These are phyloP conservation scores for Suillus discolor DNA, from an alignment of 768 basidiomycete species.

Conservation along the genomic window DNA sequence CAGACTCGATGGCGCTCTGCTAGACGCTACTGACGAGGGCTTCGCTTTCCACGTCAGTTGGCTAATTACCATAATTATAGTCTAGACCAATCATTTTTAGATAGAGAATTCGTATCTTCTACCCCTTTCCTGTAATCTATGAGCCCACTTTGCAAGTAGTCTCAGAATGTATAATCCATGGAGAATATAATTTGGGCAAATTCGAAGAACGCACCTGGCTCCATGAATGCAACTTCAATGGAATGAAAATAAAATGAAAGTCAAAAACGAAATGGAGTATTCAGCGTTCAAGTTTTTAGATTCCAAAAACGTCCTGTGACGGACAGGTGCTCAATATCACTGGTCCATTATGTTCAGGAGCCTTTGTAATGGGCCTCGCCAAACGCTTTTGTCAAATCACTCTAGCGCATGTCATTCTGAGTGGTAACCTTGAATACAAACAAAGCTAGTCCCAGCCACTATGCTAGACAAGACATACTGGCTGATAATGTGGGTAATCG, in stretches of 20 bases:
- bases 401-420: neutral
- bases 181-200: too few species aligned
- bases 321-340: neutral
- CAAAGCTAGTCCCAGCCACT: neutral
- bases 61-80: neutral
- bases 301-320: neutral
- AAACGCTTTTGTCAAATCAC: neutral
- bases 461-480: neutral
- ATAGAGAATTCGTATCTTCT: constrained; percentile 13
- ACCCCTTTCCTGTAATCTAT: neutral
- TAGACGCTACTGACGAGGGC: too few species aligned
- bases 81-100: constrained; percentile 12
- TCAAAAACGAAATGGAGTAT: neutral
- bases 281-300: neutral
- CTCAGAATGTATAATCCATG: neutral
- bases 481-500: neutral
- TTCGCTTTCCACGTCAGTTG: too few species aligned
- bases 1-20: too few species aligned
- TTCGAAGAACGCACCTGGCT: neutral
- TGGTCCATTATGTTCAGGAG: neutral
- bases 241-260: neutral
- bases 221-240: neutral
- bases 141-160: neutral
- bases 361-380: neutral
- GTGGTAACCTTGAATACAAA: neutral